These are phyloP conservation scores for Metroxylon sagu DNA, from an alignment of 176 grass and related monocot genomes.

Conservation along the genomic window DNA sequence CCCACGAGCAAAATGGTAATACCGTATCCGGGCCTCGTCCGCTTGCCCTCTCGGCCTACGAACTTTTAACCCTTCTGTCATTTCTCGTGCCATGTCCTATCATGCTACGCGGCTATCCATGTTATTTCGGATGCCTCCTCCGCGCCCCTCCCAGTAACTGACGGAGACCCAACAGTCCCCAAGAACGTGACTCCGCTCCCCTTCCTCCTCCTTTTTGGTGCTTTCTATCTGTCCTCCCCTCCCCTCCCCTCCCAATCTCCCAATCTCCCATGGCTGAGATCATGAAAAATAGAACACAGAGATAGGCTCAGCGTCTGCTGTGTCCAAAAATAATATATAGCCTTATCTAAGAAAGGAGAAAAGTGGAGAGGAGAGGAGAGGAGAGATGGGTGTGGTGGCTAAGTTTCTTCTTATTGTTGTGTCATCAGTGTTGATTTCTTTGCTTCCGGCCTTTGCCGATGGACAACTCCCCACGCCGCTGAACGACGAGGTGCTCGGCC, in stretches of 20 bases:
- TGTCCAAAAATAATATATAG: not conserved
- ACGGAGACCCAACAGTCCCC: slow-evolving; percentile 16
- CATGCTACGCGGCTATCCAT: too few species aligned
- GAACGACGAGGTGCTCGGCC: slow-evolving; percentile 79
- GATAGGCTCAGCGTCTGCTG: not conserved
- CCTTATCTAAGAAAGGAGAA: not conserved
- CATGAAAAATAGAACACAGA: too few species aligned
- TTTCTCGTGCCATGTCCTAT: too few species aligned
- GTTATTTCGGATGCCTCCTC: too few species aligned
- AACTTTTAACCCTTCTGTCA: too few species aligned
- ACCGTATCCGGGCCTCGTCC: too few species aligned
- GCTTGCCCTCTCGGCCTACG: too few species aligned
- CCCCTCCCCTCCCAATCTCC: not conserved
- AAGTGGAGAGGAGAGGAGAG: slow-evolving; percentile 11
- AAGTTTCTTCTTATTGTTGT: slow-evolving; percentile 9
- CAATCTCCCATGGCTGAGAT: not conserved
- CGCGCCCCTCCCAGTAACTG: not conserved
- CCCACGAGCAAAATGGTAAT: too few species aligned
- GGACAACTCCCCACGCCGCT: slow-evolving; percentile 45
- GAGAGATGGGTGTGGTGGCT: not conserved
- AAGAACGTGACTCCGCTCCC: slow-evolving; percentile 47
- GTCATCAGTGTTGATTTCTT: not conserved
- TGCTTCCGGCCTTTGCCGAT: not conserved
- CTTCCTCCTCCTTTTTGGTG: slow-evolving; percentile 24
- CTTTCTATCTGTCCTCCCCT: slow-evolving; percentile 39